These are phyloP conservation scores for Microstegium vimineum DNA, from an alignment of 176 grass and related monocot genomes.

Conservation along the genomic window DNA sequence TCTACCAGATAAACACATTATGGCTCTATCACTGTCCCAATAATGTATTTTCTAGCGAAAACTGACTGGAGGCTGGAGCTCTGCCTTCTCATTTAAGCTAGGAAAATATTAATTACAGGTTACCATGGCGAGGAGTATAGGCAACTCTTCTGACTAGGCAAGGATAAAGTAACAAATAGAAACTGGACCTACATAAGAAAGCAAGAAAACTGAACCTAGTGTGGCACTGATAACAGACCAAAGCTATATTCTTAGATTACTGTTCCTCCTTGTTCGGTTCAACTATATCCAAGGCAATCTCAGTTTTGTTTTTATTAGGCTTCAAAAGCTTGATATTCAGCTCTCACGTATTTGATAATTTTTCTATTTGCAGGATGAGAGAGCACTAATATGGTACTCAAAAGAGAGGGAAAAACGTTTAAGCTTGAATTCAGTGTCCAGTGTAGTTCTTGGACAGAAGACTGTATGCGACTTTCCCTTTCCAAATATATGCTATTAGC, in stretches of 20 bases:
- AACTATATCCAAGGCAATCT: not conserved
- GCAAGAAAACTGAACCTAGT: not conserved
- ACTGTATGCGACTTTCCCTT: conserved; percentile 55
- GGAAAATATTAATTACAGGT: not conserved
- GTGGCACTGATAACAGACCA: not conserved
- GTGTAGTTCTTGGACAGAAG: conserved; percentile 74
- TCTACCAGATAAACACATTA: not conserved
- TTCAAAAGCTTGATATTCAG: not conserved
- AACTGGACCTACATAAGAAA: not conserved
- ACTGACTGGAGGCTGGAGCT: not conserved
- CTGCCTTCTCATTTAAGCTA: not conserved
- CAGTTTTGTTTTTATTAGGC: not conserved
- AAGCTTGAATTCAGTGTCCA: conserved; percentile 67
- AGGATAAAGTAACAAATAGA: not conserved
- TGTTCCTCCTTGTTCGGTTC: not conserved
- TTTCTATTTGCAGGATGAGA: conserved; percentile 74
- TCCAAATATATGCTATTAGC: not conserved
- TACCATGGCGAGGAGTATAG: not conserved
- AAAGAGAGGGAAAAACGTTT: conserved; percentile 76
- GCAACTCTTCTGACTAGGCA: not conserved
- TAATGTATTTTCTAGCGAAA: not conserved
- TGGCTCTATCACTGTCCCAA: not conserved
- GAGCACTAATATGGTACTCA: conserved; percentile 80
- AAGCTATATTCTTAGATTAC: not conserved
- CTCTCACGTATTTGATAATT: not conserved